Conservation (phyloP, 371 early-diverging fungal genomes). For the Actinomortierella ambigua region DNA sequence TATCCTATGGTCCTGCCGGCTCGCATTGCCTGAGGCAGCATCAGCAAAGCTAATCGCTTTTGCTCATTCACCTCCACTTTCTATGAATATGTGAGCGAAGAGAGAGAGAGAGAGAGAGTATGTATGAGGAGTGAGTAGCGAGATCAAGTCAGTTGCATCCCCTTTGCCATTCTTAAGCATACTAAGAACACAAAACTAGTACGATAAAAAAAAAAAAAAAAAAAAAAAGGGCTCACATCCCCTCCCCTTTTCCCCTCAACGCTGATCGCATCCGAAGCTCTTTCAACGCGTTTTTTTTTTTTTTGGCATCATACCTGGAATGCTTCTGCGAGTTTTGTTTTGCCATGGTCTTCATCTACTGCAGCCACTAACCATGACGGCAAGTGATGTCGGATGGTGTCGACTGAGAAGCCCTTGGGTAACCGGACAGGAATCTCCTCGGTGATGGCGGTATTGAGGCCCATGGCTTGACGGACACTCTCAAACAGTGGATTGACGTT, state of each 20-base stretch:
- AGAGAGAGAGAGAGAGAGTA: slow-evolving; percentile 20
- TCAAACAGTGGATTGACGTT: slow-evolving; percentile 45
- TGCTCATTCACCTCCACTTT: slow-evolving; percentile 64
- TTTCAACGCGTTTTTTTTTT: not conserved
- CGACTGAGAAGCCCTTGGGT: slow-evolving; percentile 16
- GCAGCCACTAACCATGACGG: slow-evolving; percentile 27
- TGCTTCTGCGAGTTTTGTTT: slow-evolving; percentile 21
- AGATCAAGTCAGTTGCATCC: not conserved
- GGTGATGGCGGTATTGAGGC: slow-evolving; percentile 39
- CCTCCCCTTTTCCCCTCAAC: not conserved
- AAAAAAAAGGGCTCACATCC: not conserved
- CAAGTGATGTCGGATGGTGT: slow-evolving; percentile 13
- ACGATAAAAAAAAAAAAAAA: not conserved
- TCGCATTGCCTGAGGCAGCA: slow-evolving; percentile 58
- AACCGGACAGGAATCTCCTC: slow-evolving; percentile 43
- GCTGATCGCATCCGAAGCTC: too few relatives aligned
- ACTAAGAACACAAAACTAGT: not conserved
- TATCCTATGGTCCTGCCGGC: slow-evolving; percentile 50
- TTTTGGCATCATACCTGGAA: slow-evolving; percentile 26
- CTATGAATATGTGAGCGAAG: slow-evolving; percentile 22
- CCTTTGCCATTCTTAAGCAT: not conserved
- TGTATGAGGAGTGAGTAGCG: slow-evolving; percentile 13
- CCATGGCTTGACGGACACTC: slow-evolving; percentile 45
- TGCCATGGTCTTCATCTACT: slow-evolving; percentile 14
- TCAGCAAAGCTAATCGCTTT: slow-evolving; percentile 65